Evolutionary conservation across 1,139 yeast genomes (phyloP).

Genomic region (Candida tetrigidarum): DNA sequence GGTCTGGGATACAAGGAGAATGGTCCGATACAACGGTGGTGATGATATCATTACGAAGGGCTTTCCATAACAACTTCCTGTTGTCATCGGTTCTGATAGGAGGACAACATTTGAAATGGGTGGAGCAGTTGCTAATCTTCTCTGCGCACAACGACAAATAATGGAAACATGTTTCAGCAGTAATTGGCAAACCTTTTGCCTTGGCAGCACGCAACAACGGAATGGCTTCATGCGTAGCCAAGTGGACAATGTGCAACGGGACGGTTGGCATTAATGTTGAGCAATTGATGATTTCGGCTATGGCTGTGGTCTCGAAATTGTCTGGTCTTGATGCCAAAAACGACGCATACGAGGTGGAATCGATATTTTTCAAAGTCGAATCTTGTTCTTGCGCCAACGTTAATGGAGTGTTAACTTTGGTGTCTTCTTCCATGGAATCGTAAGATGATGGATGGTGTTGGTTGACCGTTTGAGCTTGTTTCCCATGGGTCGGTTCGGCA

Average conservation of each 20-base stretch:
- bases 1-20: conserved; percentile 93
- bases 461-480: conserved; percentile 51
- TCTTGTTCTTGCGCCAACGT: conserved; percentile 47
- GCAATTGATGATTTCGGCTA: conserved; percentile 67
- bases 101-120: conserved; percentile 93
- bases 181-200: conserved; percentile 55
- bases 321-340: conserved; percentile 90
- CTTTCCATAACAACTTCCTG: conserved; percentile 76
- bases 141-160: conserved; percentile 81
- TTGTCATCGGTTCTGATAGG: conserved; percentile 82
- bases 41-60: conserved; percentile 64
- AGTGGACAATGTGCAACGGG: conserved; percentile 85
- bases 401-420: conserved; percentile 15
- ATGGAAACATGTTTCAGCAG: conserved; percentile 96
- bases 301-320: conserved; percentile 82
- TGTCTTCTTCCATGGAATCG: conserved; percentile 12
- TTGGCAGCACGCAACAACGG: conserved; percentile 74
- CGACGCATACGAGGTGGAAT: conserved; percentile 72
- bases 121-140: conserved; percentile 70
- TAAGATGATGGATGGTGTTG: conserved; percentile 19
- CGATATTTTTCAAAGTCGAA: conserved; percentile 45
- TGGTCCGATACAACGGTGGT: conserved; percentile 95
- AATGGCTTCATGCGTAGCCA: conserved; percentile 82
- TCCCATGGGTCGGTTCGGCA: conserved; percentile 60
- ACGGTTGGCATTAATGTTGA: conserved; percentile 64